Percentiles rank a stretch among this genome's conserved stretches.
These are phyloP conservation scores for Leptographium wingfieldii DNA, from an alignment of 2,329 filamentous ascomycete genomes.

Conservation along the genomic window DNA sequence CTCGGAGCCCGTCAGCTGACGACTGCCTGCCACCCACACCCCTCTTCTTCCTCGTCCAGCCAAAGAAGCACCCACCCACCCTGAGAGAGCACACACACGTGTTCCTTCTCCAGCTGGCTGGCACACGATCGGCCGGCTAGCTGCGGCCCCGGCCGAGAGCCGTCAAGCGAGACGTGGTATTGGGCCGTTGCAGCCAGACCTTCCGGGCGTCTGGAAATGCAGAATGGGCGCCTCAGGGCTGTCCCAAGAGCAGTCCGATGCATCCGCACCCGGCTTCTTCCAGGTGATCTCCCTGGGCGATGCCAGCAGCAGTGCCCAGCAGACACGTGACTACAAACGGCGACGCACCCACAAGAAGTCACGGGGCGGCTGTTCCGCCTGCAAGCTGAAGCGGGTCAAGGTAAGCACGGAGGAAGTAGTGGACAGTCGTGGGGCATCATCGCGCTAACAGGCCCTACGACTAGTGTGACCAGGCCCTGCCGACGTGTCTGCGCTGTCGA, in stretches of 20 bases:
- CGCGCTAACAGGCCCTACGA: background rate
- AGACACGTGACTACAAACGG: constrained; percentile 13
- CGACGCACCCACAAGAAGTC: constrained; percentile 14
- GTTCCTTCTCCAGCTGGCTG: too few relatives aligned
- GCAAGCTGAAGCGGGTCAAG: constrained; percentile 15
- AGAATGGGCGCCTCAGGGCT: background rate
- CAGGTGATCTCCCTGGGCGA: constrained; percentile 15
- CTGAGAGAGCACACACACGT: too few relatives aligned
- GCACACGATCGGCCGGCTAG: too few relatives aligned
- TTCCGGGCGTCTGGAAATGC: too few relatives aligned
- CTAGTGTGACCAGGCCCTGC: constrained; percentile 14
- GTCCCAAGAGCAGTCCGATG: background rate
- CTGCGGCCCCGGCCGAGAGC: too few relatives aligned
- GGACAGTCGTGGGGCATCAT: too few relatives aligned
- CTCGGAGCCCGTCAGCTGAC: too few relatives aligned
- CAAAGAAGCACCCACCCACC: too few relatives aligned
- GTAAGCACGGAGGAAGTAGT: constrained; percentile 2
- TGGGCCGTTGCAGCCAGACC: too few relatives aligned
- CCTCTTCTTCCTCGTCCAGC: too few relatives aligned
- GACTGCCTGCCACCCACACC: too few relatives aligned
- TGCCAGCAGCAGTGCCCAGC: constrained; percentile 8
- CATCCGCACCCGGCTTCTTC: constrained; percentile 9
- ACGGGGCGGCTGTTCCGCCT: constrained; percentile 12
- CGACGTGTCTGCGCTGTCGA: constrained; percentile 12
- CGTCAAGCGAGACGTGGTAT: too few relatives aligned